Base-by-base conservation (phyloP, 257 asterid species). In the Apocynum venetum region DNA sequence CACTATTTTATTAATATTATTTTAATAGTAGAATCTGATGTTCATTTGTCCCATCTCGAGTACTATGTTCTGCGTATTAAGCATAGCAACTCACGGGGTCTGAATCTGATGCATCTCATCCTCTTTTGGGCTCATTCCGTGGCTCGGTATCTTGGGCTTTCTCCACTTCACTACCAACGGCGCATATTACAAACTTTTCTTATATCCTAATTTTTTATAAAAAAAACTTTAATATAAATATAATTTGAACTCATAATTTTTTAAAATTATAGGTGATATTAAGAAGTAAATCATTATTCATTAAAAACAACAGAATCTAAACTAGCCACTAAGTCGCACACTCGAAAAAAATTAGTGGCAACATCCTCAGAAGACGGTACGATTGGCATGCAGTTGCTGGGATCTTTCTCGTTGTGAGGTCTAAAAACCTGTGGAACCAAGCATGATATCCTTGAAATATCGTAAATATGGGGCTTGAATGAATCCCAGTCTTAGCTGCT, bases 1-100 rank as follows among this genome's bases (percentile, higher is more conserved):
- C 17, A 66, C 66, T 61, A 8, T 68, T 60, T 17, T 55, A 15
- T 51, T 49, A 7, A 51, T 55, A 46, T 17, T 53, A 13, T 53
- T 13, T 14, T 0, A 3, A 31, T 55, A 44, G 64, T 65, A 71
- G 72, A 80, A 71, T 78, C 76, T 55, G 68, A 43, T 17, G 48
- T 74, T 69, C 81, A n/a, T 86, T 77, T 77, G 89, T 82, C 85
- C 77, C 71, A 71, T 79, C 20, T 12, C 36, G 4, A 2, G 36
- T 31, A 0, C 20, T 9, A 1, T 76, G 8, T 15, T 15, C 57
- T 53, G 3, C 65, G 40, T 59, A 10, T 20, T 31, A 51, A 51
- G 56, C 56, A 51, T 25, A 51, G 19, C 53, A 57, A 41, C 47
- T 73, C 74, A 25, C 31, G 31, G 31, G 31, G 31, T 25, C 31